These are phyloP conservation scores for Penium margaritaceum DNA, from an alignment of 139 green algal species.

Conservation along the genomic window DNA sequence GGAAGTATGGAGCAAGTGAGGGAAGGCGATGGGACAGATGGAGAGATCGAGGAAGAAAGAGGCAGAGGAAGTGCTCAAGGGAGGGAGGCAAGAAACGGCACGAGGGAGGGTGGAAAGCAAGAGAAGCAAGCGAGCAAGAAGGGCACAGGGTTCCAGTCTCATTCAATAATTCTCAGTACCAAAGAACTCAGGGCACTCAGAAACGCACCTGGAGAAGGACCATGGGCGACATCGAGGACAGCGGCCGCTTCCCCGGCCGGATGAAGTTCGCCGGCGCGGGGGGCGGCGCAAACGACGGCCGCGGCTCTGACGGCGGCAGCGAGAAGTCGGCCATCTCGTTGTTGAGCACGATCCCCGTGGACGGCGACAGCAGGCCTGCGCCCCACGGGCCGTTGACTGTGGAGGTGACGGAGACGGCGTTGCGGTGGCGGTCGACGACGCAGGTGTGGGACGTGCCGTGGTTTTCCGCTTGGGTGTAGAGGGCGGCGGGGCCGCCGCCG, in stretches of 20 bases:
- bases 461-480: conserved; percentile 49
- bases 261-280: conserved; percentile 74
- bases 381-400: conserved; percentile 80
- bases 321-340: conserved; percentile 91
- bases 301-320: conserved; percentile 39
- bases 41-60: too few species aligned
- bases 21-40: too few species aligned
- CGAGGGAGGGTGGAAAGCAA: too few species aligned
- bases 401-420: conserved; percentile 69
- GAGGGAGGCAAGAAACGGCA: too few species aligned
- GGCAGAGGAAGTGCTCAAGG: too few species aligned
- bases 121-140: too few species aligned
- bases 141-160: too few species aligned
- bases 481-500: background rate
- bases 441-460: conserved; percentile 69
- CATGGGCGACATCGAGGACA: conserved; percentile 76
- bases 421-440: conserved; percentile 63
- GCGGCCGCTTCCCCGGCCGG: conserved; percentile 66
- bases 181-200: too few species aligned
- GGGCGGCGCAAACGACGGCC: conserved; percentile 58
- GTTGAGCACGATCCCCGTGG: conserved; percentile 75
- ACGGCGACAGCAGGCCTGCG: conserved; percentile 56
- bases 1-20: too few species aligned
- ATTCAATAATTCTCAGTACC: too few species aligned
- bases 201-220: conserved; percentile 56